phyloP scores from a whole-genome alignment of 805 yeast genomes.

The Kuraishia hungarica region DNA sequence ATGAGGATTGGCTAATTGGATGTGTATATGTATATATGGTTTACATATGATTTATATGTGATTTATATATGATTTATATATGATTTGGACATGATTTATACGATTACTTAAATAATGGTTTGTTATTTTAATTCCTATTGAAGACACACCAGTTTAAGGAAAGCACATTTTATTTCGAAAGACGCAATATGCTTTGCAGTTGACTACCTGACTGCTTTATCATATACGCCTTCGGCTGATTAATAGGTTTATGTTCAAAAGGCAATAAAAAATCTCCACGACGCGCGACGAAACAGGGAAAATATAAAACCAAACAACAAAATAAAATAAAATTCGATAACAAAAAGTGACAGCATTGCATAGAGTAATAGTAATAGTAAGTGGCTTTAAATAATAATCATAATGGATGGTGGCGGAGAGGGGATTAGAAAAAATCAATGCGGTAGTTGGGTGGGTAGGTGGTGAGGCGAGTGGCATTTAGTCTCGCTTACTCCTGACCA shows the following conservation, averaged over 20 bases:
- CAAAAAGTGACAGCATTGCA: background rate
- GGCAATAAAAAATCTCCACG: background rate
- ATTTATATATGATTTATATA: too few relatives aligned
- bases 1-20: too few relatives aligned
- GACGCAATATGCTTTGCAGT: background rate
- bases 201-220: background rate
- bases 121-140: too few relatives aligned
- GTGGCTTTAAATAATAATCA: background rate
- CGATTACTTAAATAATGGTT: too few relatives aligned
- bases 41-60: too few relatives aligned
- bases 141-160: too few relatives aligned
- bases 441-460: background rate
- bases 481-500: slow-evolving; percentile 72
- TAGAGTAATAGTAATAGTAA: too few relatives aligned
- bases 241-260: background rate
- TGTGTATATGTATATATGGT: too few relatives aligned
- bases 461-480: too few relatives aligned
- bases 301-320: background rate
- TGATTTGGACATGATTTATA: too few relatives aligned
- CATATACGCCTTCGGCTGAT: background rate
- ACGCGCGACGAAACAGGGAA: background rate
- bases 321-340: too few relatives aligned
- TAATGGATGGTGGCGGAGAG: too few relatives aligned
- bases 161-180: background rate
- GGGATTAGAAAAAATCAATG: background rate